These are phyloP conservation scores for Tetrahymena borealis DNA, from an alignment of 73 alveolate genomes.

Conservation along the genomic window DNA sequence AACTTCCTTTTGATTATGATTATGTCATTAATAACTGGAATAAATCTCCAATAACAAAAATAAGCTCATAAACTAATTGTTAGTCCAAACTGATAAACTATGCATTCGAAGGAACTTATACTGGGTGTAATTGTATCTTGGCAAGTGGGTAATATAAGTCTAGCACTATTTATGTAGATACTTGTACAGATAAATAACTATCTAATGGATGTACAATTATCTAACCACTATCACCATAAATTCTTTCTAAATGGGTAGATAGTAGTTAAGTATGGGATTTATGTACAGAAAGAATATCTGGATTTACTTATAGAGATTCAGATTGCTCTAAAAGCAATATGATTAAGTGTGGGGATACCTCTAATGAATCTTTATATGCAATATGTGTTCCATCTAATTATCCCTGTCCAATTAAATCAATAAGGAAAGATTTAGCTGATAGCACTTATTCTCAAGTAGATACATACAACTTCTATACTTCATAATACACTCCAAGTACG, in stretches of 20 bases:
- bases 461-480: not conserved
- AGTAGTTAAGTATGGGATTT: not conserved
- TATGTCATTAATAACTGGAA: not conserved
- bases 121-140: not conserved
- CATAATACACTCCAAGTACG: not conserved
- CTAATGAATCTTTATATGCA: not conserved
- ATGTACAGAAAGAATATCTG: not conserved
- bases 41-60: not conserved
- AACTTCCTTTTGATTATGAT: not conserved
- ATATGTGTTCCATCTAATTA: not conserved
- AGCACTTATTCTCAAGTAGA: not conserved
- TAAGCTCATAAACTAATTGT: not conserved
- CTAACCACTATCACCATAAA: not conserved
- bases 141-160: not conserved
- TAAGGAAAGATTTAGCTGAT: not conserved
- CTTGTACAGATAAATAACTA: not conserved
- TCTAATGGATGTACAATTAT: not conserved
- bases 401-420: not conserved
- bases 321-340: not conserved
- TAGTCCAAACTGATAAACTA: not conserved
- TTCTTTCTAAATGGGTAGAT: not conserved
- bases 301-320: not conserved
- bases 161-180: not conserved
- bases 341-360: not conserved
- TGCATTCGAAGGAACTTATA: not conserved